Conservation (phyloP, 2,329 filamentous ascomycete species). For the Trichoderma citrinoviride region DNA sequence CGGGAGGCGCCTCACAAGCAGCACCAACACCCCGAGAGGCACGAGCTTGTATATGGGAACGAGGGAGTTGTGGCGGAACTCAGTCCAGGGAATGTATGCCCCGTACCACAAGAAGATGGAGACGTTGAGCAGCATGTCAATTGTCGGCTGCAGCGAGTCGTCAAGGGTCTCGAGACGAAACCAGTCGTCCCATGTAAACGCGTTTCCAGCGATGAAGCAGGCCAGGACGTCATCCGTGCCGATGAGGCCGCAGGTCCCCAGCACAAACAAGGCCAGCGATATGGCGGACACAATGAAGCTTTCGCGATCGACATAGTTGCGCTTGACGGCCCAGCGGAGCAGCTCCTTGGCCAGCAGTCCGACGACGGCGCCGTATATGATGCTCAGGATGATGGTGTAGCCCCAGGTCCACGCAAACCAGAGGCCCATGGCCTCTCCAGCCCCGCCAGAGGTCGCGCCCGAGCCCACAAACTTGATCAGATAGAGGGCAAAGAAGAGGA, state of each 20-base stretch:
- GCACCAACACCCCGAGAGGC: conserved; percentile 68
- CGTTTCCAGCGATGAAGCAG: conserved; percentile 88
- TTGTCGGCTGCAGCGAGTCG: conserved; percentile 88
- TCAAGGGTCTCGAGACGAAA: conserved; percentile 86
- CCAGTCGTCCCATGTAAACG: conserved; percentile 92
- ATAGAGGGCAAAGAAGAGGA: conserved; percentile 81
- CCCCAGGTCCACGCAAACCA: conserved; percentile 87
- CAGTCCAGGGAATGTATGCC: conserved; percentile 76
- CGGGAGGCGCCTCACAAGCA: conserved; percentile 75
- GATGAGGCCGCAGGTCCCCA: conserved; percentile 82
- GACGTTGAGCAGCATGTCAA: conserved; percentile 92
- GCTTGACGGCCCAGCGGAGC: conserved; percentile 79
- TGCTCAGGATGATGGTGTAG: conserved; percentile 76
- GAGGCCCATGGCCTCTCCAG: conserved; percentile 64
- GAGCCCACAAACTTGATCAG: conserved; percentile 72
- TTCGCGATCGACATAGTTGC: conserved; percentile 78
- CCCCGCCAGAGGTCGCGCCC: conserved; percentile 58
- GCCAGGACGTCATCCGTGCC: conserved; percentile 88
- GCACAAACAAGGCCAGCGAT: conserved; percentile 79
- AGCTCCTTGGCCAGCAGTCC: conserved; percentile 81
- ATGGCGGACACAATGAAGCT: conserved; percentile 87
- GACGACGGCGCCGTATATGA: conserved; percentile 72
- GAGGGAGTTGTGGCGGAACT: conserved; percentile 64
- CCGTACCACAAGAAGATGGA: conserved; percentile 90
- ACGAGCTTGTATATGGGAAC: conserved; percentile 73